A percentile compares a stretch with the other conserved stretches of the same genome.
These are phyloP conservation scores for Apiospora saccharicola DNA, from an alignment of 2,329 filamentous ascomycete genomes.

Conservation along the genomic window DNA sequence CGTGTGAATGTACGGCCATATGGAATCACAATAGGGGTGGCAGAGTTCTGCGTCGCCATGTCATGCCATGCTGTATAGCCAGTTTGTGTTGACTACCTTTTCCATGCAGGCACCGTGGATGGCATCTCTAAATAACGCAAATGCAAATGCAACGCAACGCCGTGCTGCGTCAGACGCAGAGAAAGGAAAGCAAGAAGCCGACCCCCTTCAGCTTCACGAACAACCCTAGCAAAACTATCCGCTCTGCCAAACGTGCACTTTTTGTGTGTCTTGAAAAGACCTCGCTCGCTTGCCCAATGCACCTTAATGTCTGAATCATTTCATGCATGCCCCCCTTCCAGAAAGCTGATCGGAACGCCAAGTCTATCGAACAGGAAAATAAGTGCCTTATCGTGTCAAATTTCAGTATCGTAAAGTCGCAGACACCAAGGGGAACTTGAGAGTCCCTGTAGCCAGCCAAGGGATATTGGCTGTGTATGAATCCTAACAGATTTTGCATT, in stretches of 20 bases:
- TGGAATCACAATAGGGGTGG: neutral
- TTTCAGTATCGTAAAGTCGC: slow-evolving; percentile 1
- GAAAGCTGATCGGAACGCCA: slow-evolving; percentile 2
- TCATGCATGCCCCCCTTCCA: slow-evolving; percentile 9
- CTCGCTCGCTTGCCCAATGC: slow-evolving; percentile 21
- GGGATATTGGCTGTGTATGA: neutral
- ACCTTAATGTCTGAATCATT: slow-evolving; percentile 14
- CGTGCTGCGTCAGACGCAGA: neutral
- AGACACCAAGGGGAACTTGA: neutral
- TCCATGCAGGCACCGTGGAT: neutral
- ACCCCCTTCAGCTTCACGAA: neutral
- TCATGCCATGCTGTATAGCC: neutral
- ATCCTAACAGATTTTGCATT: neutral
- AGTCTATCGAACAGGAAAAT: neutral
- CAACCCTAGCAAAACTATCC: neutral
- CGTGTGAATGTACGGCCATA: neutral
- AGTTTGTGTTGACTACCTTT: neutral
- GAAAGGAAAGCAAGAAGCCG: neutral
- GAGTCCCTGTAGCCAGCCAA: neutral
- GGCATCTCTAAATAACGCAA: neutral
- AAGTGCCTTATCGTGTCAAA: slow-evolving; percentile 18
- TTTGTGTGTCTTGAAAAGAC: slow-evolving; percentile 11
- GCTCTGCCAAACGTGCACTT: slow-evolving; percentile 1
- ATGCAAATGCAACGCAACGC: slow-evolving; percentile 1
- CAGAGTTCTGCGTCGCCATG: neutral